Conservation (phyloP, 495 filamentous ascomycete genomes). For the Gamarada debralockiae region DNA sequence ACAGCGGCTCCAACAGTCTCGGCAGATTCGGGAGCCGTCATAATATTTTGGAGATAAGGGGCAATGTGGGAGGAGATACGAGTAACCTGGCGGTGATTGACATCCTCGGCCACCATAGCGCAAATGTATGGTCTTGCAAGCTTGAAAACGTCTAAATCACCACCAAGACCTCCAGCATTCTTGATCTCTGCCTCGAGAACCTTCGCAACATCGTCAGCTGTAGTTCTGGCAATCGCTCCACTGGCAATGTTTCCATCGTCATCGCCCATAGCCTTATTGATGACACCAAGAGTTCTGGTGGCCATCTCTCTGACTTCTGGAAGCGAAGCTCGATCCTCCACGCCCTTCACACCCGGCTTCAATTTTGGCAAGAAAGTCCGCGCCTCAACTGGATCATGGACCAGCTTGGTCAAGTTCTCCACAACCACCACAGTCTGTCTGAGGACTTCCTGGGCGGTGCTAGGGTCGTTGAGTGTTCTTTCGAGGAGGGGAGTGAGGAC, state of each 20-base stretch:
- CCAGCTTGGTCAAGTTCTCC: constrained; percentile 97
- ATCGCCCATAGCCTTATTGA: constrained; percentile 89
- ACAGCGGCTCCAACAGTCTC: constrained; percentile 61
- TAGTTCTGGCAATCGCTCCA: constrained; percentile 63
- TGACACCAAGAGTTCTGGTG: constrained; percentile 74
- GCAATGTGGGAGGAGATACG: constrained; percentile 62
- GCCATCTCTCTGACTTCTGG: constrained; percentile 94
- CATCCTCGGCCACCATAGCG: constrained; percentile 83
- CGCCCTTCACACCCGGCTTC: constrained; percentile 86
- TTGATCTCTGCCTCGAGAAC: constrained; percentile 73
- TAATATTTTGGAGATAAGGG: constrained; percentile 72
- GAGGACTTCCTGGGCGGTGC: constrained; percentile 89
- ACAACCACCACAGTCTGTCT: constrained; percentile 97
- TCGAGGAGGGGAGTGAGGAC: constrained; percentile 94
- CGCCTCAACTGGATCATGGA: constrained; percentile 95
- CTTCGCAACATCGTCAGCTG: constrained; percentile 69
- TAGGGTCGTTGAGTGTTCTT: constrained; percentile 83
- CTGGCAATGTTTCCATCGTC: constrained; percentile 51
- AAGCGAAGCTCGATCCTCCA: constrained; percentile 82
- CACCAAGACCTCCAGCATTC: constrained; percentile 57
- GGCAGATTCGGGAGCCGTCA: constrained; percentile 49
- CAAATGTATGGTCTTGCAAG: constrained; percentile 70
- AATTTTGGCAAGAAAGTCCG: constrained; percentile 95
- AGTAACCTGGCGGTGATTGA: constrained; percentile 74
- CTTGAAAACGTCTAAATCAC: constrained; percentile 62